These are phyloP conservation scores for Cladosporium cucumerinum DNA, from an alignment of 2,329 filamentous ascomycete genomes.

Conservation along the genomic window DNA sequence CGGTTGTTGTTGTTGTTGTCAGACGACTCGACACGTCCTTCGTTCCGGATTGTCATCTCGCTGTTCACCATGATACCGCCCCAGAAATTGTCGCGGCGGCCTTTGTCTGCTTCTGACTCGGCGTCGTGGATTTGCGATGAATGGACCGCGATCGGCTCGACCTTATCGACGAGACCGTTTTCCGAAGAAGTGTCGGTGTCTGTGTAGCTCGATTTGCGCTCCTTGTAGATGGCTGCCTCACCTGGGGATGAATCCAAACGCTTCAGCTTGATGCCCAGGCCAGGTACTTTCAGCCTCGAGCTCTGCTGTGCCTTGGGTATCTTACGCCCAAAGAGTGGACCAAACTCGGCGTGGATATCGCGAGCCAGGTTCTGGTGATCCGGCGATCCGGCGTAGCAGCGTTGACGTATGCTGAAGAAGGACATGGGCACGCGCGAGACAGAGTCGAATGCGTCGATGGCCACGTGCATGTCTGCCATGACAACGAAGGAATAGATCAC, in stretches of 20 bases:
- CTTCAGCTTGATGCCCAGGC: slow-evolving; percentile 7
- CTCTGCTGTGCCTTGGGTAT: slow-evolving; percentile 18
- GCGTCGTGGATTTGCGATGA: neutral
- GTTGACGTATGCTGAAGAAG: slow-evolving; percentile 45
- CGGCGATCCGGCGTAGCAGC: slow-evolving; percentile 43
- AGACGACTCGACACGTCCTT: slow-evolving; percentile 28
- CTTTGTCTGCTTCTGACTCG: neutral
- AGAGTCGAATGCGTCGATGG: slow-evolving; percentile 25
- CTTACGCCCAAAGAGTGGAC: slow-evolving; percentile 36
- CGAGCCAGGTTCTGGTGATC: slow-evolving; percentile 45
- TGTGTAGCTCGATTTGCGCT: slow-evolving; percentile 14
- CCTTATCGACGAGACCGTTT: slow-evolving; percentile 10
- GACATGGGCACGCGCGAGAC: slow-evolving; percentile 40
- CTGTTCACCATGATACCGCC: slow-evolving; percentile 38
- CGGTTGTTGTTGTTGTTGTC: slow-evolving; percentile 17
- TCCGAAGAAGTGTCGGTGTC: slow-evolving; percentile 15
- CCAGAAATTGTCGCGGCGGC: slow-evolving; percentile 27
- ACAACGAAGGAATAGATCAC: slow-evolving; percentile 45
- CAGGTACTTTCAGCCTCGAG: slow-evolving; percentile 7
- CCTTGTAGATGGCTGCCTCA: slow-evolving; percentile 1
- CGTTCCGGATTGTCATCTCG: slow-evolving; percentile 34
- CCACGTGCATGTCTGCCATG: slow-evolving; percentile 33
- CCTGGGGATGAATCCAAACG: neutral
- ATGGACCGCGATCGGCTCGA: slow-evolving; percentile 4
- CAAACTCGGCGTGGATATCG: slow-evolving; percentile 47